Conservation (phyloP, 177 flowering plant genomes). For the Vitis hybrid region DNA sequence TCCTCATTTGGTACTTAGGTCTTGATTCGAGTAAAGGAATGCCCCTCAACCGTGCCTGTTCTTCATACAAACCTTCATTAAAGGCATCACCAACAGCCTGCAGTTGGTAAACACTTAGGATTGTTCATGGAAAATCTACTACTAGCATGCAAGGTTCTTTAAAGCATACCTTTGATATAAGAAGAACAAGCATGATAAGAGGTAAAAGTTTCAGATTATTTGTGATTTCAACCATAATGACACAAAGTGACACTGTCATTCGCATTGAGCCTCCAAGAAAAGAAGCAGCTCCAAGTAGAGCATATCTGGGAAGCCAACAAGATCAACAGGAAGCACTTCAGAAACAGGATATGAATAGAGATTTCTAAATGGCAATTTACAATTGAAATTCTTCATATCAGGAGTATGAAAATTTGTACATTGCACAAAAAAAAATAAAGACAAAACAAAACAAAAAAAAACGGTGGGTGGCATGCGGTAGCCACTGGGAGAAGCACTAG, state of each 20-base stretch:
- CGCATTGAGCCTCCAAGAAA: slow-evolving; percentile 99
- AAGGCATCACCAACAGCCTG: slow-evolving; percentile 99
- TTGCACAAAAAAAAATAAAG: not conserved
- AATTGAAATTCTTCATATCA: not conserved
- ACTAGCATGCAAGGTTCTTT: not conserved
- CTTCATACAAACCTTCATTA: slow-evolving; percentile 95
- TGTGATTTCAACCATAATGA: slow-evolving; percentile 98
- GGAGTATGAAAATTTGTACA: too few species aligned
- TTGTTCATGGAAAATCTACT: slow-evolving; percentile 1
- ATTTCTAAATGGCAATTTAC: too few species aligned
- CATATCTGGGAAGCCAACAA: slow-evolving; percentile 58
- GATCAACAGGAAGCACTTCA: slow-evolving; percentile 1
- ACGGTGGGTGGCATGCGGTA: too few species aligned
- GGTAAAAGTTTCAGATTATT: slow-evolving; percentile 91
- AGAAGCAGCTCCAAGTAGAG: slow-evolving; percentile 96
- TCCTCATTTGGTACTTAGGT: slow-evolving; percentile 88
- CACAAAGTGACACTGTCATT: slow-evolving; percentile 97
- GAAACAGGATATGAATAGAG: not conserved
- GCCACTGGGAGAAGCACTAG: too few species aligned
- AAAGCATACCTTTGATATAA: slow-evolving; percentile 82
- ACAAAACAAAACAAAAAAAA: too few species aligned
- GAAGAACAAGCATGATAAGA: slow-evolving; percentile 97
- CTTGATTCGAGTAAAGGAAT: slow-evolving; percentile 90
- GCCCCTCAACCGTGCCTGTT: slow-evolving; percentile 78
- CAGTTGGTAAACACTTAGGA: slow-evolving; percentile 5